Evolutionary conservation across 148 eudicot genomes (phyloP).

Genomic region (Pouteria glomerata): DNA sequence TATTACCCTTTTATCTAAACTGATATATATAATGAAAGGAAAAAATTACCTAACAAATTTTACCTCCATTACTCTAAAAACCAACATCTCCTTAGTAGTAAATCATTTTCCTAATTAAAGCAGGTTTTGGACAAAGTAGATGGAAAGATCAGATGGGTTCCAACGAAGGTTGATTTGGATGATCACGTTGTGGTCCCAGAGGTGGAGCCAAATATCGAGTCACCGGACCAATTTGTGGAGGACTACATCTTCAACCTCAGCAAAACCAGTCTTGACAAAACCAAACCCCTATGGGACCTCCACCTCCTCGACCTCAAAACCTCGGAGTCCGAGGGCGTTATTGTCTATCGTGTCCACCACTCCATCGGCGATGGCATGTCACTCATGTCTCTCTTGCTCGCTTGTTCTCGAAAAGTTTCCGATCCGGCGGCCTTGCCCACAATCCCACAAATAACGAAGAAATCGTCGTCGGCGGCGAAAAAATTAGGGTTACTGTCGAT

Average conservation of each 20-base stretch:
- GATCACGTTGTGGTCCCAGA: slow-evolving; percentile 21
- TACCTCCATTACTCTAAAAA: too few relatives aligned
- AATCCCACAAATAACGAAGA: slow-evolving; percentile 15
- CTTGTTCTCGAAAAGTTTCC: slow-evolving; percentile 23
- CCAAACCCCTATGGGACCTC: slow-evolving; percentile 33
- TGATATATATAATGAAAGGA: too few relatives aligned
- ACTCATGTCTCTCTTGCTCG: slow-evolving; percentile 26
- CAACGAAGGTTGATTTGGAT: slow-evolving; percentile 12
- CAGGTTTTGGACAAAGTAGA: slow-evolving; percentile 43
- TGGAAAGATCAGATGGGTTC: slow-evolving; percentile 27
- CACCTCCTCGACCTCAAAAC: slow-evolving; percentile 26
- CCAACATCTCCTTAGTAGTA: too few relatives aligned
- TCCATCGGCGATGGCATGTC: slow-evolving; percentile 32
- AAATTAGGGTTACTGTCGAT: not conserved
- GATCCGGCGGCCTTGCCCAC: slow-evolving; percentile 18
- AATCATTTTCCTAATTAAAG: too few relatives aligned
- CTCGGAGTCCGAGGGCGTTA: slow-evolving; percentile 12
- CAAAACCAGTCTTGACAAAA: slow-evolving; percentile 17
- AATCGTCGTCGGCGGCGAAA: not conserved
- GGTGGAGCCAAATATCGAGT: not conserved
- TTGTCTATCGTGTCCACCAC: slow-evolving; percentile 24
- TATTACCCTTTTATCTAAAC: too few relatives aligned
- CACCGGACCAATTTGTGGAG: slow-evolving; percentile 26
- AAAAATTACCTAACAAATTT: too few relatives aligned
- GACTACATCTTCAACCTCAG: slow-evolving; percentile 28